phyloP scores from a whole-genome alignment of 805 yeast species.

The Kazachstania martiniae region DNA sequence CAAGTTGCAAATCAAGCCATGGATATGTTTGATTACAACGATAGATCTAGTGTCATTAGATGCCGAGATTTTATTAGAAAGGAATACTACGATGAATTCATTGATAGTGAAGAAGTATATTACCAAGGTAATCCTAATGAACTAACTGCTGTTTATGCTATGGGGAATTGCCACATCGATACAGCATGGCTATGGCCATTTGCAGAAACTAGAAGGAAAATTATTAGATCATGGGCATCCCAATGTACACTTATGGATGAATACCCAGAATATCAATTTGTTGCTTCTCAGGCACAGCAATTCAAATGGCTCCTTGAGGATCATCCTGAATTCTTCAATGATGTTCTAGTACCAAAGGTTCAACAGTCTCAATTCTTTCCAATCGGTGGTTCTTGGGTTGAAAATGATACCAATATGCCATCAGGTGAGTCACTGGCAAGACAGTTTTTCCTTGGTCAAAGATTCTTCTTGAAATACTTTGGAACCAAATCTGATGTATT shows the following conservation, averaged over 20 bases:
- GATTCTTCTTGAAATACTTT: conserved; percentile 70
- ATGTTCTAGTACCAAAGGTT: conserved; percentile 51
- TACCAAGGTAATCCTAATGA: conserved; percentile 29
- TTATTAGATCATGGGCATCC: conserved; percentile 91
- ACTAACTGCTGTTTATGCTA: conserved; percentile 57
- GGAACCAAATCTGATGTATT: conserved; percentile 65
- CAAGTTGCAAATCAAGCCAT: conserved; percentile 72
- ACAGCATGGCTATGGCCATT: conserved; percentile 99
- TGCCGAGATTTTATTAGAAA: conserved; percentile 59
- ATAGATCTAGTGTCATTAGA: conserved; percentile 41
- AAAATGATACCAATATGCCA: conserved; percentile 94
- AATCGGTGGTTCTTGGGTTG: conserved; percentile 97
- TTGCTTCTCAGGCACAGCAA: conserved; percentile 93
- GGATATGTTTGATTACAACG: conserved; percentile 68
- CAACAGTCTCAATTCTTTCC: conserved; percentile 71
- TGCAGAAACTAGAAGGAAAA: conserved; percentile 87
- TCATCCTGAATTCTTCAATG: conserved; percentile 68
- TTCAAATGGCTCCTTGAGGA: conserved; percentile 83
- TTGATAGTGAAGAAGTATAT: conserved; percentile 58
- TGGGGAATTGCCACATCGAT: conserved; percentile 95
- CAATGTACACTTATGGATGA: conserved; percentile 75
- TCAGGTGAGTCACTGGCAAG: conserved; percentile 82
- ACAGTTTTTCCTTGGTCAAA: conserved; percentile 84
- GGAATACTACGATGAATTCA: conserved; percentile 49
- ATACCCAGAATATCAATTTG: conserved; percentile 89